Evolutionary conservation across 2,329 filamentous ascomycete species (phyloP), one percentile per base, ranked within the genome.

Genomic region (Ceratocystis cacaofunesta): DNA sequence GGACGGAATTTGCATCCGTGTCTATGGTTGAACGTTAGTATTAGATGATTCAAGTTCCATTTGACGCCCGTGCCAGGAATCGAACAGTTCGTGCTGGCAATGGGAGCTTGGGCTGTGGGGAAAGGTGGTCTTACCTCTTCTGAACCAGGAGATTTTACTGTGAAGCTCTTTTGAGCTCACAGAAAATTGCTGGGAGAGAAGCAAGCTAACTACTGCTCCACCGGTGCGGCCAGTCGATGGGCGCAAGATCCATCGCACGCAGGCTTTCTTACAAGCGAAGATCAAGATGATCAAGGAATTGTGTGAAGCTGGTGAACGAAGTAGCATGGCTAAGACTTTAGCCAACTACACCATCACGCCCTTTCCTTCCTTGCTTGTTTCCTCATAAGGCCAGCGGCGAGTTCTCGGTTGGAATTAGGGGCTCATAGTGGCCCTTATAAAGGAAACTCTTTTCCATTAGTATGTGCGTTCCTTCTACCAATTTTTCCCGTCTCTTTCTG

Each of bases 131-230:
- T 63, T 63, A 63, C 61, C 61, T 63, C 61, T 63, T 63, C 61
- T 63, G 61, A 63, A 30, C 61, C 61, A 63, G 61, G 61, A 52
- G 44, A 30, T 41, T 43, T 48, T 36, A 63, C 61, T 30, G 15
- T 48, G 44, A 28, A 12, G 36, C 43, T 36, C 28, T 46, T 8
- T 12, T 5, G 44, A 52, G 22, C 7, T 43, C 44, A 48, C 22
- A 63, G 44, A 12, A 43, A 32, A 48, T 50, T 48, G 46, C 61
- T 63, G 61, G 61, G 61, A 50, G 44, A 63, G 61, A 63, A 63
- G 61, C 61, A 48, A 63, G 61, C 61, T 63, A 63, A 63, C 61
- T 63, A 63, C 61, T 63, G 61, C 61, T 63, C 61, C 61, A 63
- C 61, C 61, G 61, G 44, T 63, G 61, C 61, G 61, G 44, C 55